Evolutionary conservation across 139 green algal species (phyloP), one percentile per base, ranked within the genome.

Genomic region (Prasinococcaceae sp.): DNA sequence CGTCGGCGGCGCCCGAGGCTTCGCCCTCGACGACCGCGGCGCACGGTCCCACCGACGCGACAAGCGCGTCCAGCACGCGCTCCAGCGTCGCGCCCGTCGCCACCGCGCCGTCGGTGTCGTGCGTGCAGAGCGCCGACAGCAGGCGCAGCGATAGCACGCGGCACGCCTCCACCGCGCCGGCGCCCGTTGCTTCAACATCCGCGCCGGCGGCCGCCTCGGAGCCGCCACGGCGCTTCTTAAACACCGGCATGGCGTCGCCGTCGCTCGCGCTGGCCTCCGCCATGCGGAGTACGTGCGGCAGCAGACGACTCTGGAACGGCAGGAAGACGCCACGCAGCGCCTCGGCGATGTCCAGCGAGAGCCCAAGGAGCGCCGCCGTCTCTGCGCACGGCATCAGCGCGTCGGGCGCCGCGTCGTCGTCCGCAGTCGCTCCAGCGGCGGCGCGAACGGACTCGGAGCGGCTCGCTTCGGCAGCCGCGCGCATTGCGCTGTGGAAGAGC

Each of bases 191-290:
- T 20, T 49, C 29, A 9, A 16, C 36, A 2, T 39, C 6, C 10
- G 4, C 16, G 27, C 17, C 2, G 4, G 6, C 16, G 6, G 33
- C 49, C 8, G 16, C 32, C n/a, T 20, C 33, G 4, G 3, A 20
- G 14, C n/a, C 35, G 35, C 46, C 46, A 16, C 22, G n/a, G 35
- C 46, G 45, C 33, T 57, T 57, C 35, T 57, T 57, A n/a, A n/a
- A 37, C 19, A 2, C 12, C 39, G 39, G 9, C 6, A 20, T 19
- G 2, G 28, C n/a, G 20, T 32, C 20, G 14, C n/a, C 27, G 2
- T n/a, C 17, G 14, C 36, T 14, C 1, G 49, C 25, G 2, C 12
- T 36, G 4, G 19, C 6, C 23, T 57, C 49, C 6, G 46, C 16
- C n/a, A 23, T 23, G 2, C 23, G 35, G 10, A 36, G 35, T 1